phyloP scores from a whole-genome alignment of 2,329 filamentous ascomycete species.

The Apiospora saccharicola region DNA sequence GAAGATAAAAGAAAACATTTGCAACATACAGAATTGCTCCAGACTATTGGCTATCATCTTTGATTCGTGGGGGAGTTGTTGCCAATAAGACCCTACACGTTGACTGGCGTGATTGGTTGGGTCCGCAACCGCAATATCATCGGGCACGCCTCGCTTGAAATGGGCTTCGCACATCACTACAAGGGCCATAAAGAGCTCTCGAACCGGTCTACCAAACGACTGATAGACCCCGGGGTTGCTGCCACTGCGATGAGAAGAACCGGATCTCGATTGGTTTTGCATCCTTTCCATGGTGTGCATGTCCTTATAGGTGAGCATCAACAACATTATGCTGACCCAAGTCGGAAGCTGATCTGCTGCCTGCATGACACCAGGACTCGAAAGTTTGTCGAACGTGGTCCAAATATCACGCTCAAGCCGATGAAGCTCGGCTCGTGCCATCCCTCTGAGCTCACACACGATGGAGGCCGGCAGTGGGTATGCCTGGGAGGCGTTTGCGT shows the following conservation, averaged over 20 bases:
- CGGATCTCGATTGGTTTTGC: conserved; percentile 29
- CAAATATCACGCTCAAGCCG: conserved; percentile 30
- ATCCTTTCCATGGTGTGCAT: conserved; percentile 29
- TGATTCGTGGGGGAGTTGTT: conserved; percentile 21
- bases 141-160: conserved; percentile 27
- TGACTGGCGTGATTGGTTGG: conserved; percentile 11
- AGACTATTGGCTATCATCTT: conserved; percentile 20
- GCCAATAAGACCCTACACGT: conserved; percentile 20
- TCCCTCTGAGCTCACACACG: conserved; percentile 36
- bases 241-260: conserved; percentile 28
- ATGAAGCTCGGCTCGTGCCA: conserved; percentile 38
- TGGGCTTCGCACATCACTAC: conserved; percentile 42
- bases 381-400: conserved; percentile 15
- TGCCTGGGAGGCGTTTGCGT: conserved; percentile 26
- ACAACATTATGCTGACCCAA: conserved; percentile 58
- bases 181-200: conserved; percentile 37
- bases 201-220: conserved; percentile 13
- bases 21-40: conserved; percentile 22
- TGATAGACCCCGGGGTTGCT: background rate
- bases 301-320: conserved; percentile 58
- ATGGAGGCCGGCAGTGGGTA: conserved; percentile 48
- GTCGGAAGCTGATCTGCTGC: conserved; percentile 51
- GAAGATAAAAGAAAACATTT: background rate
- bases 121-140: conserved; percentile 14
- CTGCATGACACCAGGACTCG: conserved; percentile 28